phyloP scores from a whole-genome alignment of 208 protist species.

The Crithidia brevicula region DNA sequence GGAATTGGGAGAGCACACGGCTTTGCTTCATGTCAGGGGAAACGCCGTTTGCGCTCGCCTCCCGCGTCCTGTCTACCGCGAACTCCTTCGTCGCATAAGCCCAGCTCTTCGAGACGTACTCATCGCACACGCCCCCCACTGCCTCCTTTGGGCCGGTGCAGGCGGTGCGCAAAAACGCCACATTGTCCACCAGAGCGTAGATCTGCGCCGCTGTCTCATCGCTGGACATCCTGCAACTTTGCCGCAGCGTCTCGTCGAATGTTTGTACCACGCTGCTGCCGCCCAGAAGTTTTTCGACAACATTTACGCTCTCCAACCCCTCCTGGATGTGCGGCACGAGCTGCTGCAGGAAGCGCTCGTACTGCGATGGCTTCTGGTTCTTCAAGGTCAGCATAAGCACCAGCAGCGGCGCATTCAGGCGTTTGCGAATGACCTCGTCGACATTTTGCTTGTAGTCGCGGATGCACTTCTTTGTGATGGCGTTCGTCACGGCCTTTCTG shows the following conservation, averaged over 20 bases:
- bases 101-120: not conserved
- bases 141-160: not conserved
- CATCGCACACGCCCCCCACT: not conserved
- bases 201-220: not conserved
- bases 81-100: not conserved
- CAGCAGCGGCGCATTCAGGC: not conserved
- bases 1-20: not conserved
- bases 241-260: not conserved
- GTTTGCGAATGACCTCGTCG: not conserved
- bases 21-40: not conserved
- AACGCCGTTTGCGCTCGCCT: no score
- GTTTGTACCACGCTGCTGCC: not conserved
- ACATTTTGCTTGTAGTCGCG: not conserved
- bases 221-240: not conserved
- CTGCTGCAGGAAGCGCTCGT: not conserved
- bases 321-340: not conserved
- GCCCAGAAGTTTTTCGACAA: not conserved
- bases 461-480: not conserved
- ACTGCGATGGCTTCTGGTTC: not conserved
- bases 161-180: not conserved
- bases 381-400: not conserved
- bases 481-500: not conserved
- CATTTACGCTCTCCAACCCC: not conserved
- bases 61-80: not conserved
- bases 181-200: not conserved